Conservation (phyloP, 805 yeast genomes). For the Cyberlindnera misumaiensis region DNA sequence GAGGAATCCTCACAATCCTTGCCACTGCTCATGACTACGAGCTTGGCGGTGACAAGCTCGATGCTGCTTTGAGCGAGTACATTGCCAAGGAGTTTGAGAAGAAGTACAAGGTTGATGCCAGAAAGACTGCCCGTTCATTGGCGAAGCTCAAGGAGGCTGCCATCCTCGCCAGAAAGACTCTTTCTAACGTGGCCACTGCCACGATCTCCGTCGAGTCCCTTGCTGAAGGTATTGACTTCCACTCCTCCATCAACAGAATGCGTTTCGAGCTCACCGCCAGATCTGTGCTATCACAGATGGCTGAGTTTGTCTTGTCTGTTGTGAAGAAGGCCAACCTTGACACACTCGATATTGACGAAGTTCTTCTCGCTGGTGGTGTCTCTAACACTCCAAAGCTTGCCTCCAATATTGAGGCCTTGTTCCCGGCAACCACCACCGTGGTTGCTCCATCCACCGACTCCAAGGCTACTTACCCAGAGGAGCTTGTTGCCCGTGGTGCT, state of each 20-base stretch:
- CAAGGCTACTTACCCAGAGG: slow-evolving; percentile 83
- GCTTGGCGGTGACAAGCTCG: slow-evolving; percentile 86
- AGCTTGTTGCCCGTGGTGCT: slow-evolving; percentile 87
- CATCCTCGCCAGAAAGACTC: slow-evolving; percentile 79
- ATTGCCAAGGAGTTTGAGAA: slow-evolving; percentile 93
- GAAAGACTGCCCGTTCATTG: slow-evolving; percentile 70
- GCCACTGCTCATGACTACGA: slow-evolving; percentile 77
- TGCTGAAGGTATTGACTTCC: slow-evolving; percentile 91
- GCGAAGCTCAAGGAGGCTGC: slow-evolving; percentile 86
- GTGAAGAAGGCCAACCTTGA: slow-evolving; percentile 82
- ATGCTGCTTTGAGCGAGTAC: slow-evolving; percentile 68
- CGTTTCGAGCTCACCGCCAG: slow-evolving; percentile 86
- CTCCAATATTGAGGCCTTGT: slow-evolving; percentile 58
- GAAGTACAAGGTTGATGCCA: slow-evolving; percentile 76
- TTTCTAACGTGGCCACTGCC: slow-evolving; percentile 82
- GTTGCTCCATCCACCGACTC: slow-evolving; percentile 72
- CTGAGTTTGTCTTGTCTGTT: slow-evolving; percentile 65
- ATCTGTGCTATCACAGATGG: slow-evolving; percentile 67
- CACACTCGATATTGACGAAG: slow-evolving; percentile 81
- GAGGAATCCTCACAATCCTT: slow-evolving; percentile 85
- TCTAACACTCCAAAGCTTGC: slow-evolving; percentile 91
- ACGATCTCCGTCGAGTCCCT: slow-evolving; percentile 92
- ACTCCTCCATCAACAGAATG: slow-evolving; percentile 87
- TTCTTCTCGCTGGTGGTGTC: slow-evolving; percentile 87
- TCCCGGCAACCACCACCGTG: slow-evolving; percentile 74